Evolutionary conservation across 1,139 yeast genomes (phyloP), one percentile per base, ranked within the genome.

Genomic region (Nakaseomyces nivariensis): DNA sequence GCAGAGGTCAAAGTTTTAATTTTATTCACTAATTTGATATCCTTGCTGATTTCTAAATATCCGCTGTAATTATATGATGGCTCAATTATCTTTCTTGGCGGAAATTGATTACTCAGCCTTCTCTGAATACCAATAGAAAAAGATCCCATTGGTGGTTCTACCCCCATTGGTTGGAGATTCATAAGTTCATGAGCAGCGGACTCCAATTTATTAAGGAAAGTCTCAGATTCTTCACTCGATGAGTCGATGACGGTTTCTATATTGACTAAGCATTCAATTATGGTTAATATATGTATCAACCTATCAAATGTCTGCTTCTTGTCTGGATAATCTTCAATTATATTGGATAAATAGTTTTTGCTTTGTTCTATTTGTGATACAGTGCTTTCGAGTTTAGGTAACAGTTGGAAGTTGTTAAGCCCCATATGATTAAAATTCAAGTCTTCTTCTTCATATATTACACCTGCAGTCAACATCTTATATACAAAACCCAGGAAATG

Each of bases 391-490:
- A 41, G 1, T 5, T 17, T 34, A 6, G 44, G 44, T 10, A 41
- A 11, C 24, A 41, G 10, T 9, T 29, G 33, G 34, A 41, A 41
- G 34, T 41, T 57, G 48, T 67, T 67, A 11, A 72, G 51, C 47
- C 78, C 79, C 82, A 83, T 78, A 10, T 73, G 71, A 55, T 83
- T 76, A 1, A 85, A 78, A 50, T 81, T 81, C 48, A 85, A 67
- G 64, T 85, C 94, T 60, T 85, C 94, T 58, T 85, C 92, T 58
- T 84, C 90, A 57, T 79, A 81, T 17, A 85, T 69, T 6, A 81
- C 83, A n/a, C 81, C 82, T 17, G 74, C 68, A 49, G 64, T 69
- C 1, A 82, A 79, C 37, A 82, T 66, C 7, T 67, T 64, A 3
- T 76, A 60, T 5, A 76, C 71, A 46, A 77, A 70, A 24, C 78